Evolutionary conservation across 176 grass and related monocot species (phyloP), one percentile per base, ranked within the genome.

Genomic region (Eragrostis nindensis): DNA sequence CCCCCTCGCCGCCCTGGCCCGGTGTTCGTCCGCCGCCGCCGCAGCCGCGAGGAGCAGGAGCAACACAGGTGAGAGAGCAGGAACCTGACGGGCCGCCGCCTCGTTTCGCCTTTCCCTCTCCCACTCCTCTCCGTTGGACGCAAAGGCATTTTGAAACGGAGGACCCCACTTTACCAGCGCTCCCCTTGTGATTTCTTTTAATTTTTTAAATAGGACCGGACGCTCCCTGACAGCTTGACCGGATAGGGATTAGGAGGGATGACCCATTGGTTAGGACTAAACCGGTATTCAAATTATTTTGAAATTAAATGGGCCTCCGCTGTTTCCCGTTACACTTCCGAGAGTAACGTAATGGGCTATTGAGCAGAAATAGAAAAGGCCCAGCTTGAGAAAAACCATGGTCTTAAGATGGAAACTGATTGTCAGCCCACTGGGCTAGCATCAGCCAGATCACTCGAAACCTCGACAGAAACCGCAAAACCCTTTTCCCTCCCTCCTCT

Each of bases 121-220:
- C 85, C 79, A 72, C 26, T 56, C 48, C 25, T 17, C 48, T 39
- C 27, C 26, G 80, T 78, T 32, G 74, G 62, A 66, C 22, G 74
- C 74, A 21, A 68, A 39, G 40, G 48, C 80, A 88, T 74, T 88
- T 88, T 56, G 77, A 88, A 83, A 32, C 60, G 17, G 50, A 2
- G 78, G 80, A 49, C 59, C 80, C 80, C 48, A n/a, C 80, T 63
- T 22, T 53, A 16, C 26, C 11, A 52, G 78, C 80, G 75, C 74
- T 47, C 68, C 80, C 73, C 71, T 32, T 21, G 74, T 65, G 61
- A 83, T 49, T 88, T 73, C 50, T 73, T 83, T 78, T 52, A 41
- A 44, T 72, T 68, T 21, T 79, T 88, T 57, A 56, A n/a, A 41
- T 67, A 5, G 27, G 49, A 57, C 9, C 21, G 19, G 74, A 78